These are phyloP conservation scores for Fabrea salina DNA, from an alignment of 169 alveolate genomes.

Conservation along the genomic window DNA sequence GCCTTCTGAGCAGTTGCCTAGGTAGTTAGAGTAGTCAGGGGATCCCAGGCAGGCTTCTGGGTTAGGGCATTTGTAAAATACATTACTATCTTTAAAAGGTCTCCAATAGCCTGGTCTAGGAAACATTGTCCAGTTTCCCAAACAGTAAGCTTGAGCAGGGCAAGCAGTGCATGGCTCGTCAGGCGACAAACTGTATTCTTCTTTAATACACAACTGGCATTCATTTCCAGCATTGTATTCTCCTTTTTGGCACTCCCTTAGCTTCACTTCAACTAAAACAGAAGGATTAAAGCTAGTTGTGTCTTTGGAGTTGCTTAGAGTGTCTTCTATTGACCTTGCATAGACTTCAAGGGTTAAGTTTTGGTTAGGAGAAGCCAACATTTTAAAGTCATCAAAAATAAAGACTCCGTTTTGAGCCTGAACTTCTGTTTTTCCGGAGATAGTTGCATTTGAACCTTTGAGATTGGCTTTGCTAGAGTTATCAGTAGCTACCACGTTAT, in stretches of 20 bases:
- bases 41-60: constrained; percentile 43
- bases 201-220: not conserved
- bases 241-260: constrained; percentile 9
- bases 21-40: no score
- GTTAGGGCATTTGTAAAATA: constrained; percentile 35
- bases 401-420: not conserved
- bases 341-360: no score
- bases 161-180: not conserved
- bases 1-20: not conserved
- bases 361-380: no score
- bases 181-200: not conserved
- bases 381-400: not conserved
- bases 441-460: no score
- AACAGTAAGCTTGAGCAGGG: constrained; percentile 22
- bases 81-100: constrained; percentile 22
- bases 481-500: constrained; percentile 12
- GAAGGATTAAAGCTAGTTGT: not conserved
- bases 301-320: not conserved
- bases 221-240: not conserved
- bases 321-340: no score
- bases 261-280: not conserved
- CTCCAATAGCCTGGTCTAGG: constrained; percentile 45
- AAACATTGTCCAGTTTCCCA: not conserved
- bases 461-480: not conserved
- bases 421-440: not conserved